Base-by-base conservation (phyloP, 2,329 filamentous ascomycete genomes). In the Cyphellophora europaea region DNA sequence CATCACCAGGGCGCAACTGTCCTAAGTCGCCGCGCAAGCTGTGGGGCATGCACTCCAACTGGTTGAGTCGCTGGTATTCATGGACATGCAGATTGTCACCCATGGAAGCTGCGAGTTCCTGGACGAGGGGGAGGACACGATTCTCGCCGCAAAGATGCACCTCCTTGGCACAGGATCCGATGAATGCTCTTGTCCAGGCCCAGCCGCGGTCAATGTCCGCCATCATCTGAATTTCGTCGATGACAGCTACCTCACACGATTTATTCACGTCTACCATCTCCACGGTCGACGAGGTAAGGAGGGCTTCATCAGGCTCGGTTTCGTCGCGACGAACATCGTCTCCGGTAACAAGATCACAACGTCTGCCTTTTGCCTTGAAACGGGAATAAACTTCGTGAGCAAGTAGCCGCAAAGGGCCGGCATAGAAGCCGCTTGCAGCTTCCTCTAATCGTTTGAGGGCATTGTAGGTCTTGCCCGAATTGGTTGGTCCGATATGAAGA, bases 221-320 rank as follows among this genome's bases (percentile, higher is more conserved):
- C 47, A 98, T 85, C 91, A 98, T 96, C 59, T 98, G 91, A 38
- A 98, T 96, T 63, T 98, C 91, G 53, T 98, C 91, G 43, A 98
- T 89, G 47, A 98, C 89, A 2, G 86, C 89, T 21, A 98, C 88
- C 27, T 96, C 89, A 18, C 84, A 76, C 2, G 57, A 55, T 3
- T 59, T 59, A 32, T 69, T 67, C 13, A 77, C 47, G 5, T 72
- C 72, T 15, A 79, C 70, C 80, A 98, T 98, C 57, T 98, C 91
- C 3, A 98, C 91, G 0, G 91, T 98, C 53, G 91, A 95, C 53
- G 86, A 89, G 38, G 71, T 72, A 52, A 93, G 79, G 8, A 23
- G 27, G 13, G 23, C 31, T 0, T 33, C 39, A 12, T 50, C 69
- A 3, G 61, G 59, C 33, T 77, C 65, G 6, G 71, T 63, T 31